phyloP scores from a whole-genome alignment of 2,329 filamentous ascomycete genomes.

The Celoporthe dispersa region DNA sequence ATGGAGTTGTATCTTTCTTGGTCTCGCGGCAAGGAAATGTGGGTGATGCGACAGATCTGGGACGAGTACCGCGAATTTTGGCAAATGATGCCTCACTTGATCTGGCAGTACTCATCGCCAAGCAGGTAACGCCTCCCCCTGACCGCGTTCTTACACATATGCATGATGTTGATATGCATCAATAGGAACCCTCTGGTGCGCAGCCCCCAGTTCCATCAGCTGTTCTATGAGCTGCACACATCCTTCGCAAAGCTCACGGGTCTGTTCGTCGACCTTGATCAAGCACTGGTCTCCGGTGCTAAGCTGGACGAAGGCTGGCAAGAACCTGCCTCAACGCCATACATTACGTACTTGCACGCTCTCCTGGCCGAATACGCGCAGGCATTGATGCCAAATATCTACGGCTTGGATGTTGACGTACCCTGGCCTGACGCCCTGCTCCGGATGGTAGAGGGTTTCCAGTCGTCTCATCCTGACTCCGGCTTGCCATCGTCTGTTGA shows the following conservation, averaged over 20 bases:
- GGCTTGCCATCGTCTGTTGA: conserved; percentile 40
- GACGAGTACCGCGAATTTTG: conserved; percentile 55
- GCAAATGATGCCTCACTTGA: conserved; percentile 55
- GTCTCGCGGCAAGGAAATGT: conserved; percentile 40
- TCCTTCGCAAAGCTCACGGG: conserved; percentile 55
- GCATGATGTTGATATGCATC: conserved; percentile 23
- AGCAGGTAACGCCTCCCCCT: not conserved
- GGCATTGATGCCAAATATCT: conserved; percentile 1
- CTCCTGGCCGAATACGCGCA: conserved; percentile 23
- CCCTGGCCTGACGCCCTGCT: conserved; percentile 38
- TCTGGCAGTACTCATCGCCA: conserved; percentile 37
- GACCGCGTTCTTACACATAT: conserved; percentile 3
- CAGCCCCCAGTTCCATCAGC: conserved; percentile 37
- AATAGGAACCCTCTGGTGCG: conserved; percentile 36
- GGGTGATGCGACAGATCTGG: conserved; percentile 48
- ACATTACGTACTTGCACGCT: conserved; percentile 46
- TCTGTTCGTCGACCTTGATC: conserved; percentile 57
- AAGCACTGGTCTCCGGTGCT: conserved; percentile 40
- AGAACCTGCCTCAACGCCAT: conserved; percentile 49
- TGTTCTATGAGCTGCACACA: conserved; percentile 44
- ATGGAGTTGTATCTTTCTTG: conserved; percentile 53
- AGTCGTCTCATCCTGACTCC: conserved; percentile 35
- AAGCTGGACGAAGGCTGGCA: conserved; percentile 38
- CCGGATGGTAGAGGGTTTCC: conserved; percentile 51
- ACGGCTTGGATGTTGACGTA: conserved; percentile 32